Base-by-base conservation (phyloP, 2,329 filamentous ascomycete species). In the Scedosporium aurantiacum region DNA sequence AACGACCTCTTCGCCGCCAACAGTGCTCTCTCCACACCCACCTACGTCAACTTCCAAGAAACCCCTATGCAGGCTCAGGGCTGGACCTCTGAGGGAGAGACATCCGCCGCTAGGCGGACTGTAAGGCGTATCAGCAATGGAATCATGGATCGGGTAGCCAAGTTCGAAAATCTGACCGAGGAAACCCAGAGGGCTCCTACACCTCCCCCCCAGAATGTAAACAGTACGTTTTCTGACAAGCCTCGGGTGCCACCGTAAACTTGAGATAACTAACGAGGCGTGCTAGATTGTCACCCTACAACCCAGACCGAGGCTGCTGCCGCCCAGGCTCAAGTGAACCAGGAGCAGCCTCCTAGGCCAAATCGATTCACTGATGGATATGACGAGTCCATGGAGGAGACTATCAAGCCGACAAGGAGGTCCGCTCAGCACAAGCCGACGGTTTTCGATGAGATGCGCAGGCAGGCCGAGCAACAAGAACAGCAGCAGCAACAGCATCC, bases 311-410 rank as follows among this genome's bases (percentile, higher is more conserved):
- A 60, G n/a, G n/a, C 58, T 16, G 41, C 16, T n/a, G 56, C 16
- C 4, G 28, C 50, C 12, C 50, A 23, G 23, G 50, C 4, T 58
- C 43, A 37, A 25, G 27, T 43, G 45, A 55, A 18, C n/a, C 28
- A 55, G 28, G 58, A 76, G 43, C 70, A 75, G 56, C 65, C 71
- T 32, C 28, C 32, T 16, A 71, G 72, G 3, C 75, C 75, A 2
- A 75, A 71, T 66, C 73, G 87, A 60, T 87, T 87, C 68, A 71
- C 79, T 2, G 82, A 86, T 27, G 78, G 77, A 55, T 85, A 85
- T 65, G 84, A 87, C 67, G 83, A 84, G 70, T 85, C 83, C 14
- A 83, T 85, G 80, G 83, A 86, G 68, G 83, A 85, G 71, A 86
- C 84, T 0, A 78, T 87, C 66, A 86, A 85, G 73, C 83, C 84